A percentile compares a stretch with the other conserved stretches of the same genome.
These are phyloP conservation scores for Cyberlindnera lachancei DNA, from an alignment of 805 yeast species.

Conservation along the genomic window DNA sequence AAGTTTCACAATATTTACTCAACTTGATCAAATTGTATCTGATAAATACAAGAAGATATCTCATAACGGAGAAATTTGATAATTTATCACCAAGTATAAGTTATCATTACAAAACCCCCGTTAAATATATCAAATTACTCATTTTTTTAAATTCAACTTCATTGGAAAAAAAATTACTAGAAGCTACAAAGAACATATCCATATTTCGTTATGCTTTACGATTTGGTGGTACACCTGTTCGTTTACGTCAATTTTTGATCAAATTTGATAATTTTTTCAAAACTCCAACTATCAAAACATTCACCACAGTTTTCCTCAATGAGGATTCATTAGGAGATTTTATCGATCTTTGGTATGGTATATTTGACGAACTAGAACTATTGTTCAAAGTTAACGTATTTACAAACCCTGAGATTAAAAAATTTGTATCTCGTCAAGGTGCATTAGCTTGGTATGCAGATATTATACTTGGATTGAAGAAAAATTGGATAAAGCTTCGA, in stretches of 20 bases:
- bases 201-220: constrained; percentile 61
- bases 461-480: constrained; percentile 48
- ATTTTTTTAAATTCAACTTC: constrained; percentile 25
- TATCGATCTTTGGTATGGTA: constrained; percentile 52
- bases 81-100: constrained; percentile 23
- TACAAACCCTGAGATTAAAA: constrained; percentile 28
- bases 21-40: constrained; percentile 45
- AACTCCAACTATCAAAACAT: constrained; percentile 7
- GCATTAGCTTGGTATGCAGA: constrained; percentile 64
- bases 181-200: constrained; percentile 39
- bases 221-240: constrained; percentile 64
- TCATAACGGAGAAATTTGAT: constrained; percentile 22
- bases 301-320: constrained; percentile 31
- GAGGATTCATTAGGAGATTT: constrained; percentile 43
- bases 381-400: constrained; percentile 47
- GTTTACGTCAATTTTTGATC: constrained; percentile 28
- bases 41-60: constrained; percentile 28
- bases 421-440: constrained; percentile 48
- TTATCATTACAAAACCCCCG: constrained; percentile 17
- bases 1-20: constrained; percentile 50
- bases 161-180: constrained; percentile 30
- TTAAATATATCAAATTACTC: constrained; percentile 18
- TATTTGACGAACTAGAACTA: constrained; percentile 56
- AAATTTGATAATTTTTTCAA: constrained; percentile 15
- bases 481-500: constrained; percentile 37